phyloP scores from a whole-genome alignment of 1,139 yeast species.

The Candida albicans region DNA sequence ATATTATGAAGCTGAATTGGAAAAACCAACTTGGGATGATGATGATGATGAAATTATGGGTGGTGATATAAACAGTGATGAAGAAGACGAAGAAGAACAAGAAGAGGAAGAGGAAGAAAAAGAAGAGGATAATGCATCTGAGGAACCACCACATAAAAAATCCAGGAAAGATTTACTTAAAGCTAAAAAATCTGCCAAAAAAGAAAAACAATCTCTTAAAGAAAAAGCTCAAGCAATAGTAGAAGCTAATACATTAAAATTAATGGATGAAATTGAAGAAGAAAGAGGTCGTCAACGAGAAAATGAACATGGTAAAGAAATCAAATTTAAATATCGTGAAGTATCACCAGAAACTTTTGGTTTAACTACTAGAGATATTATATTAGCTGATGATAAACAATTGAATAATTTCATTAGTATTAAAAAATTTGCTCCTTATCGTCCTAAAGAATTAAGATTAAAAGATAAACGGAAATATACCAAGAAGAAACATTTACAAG shows the following conservation, averaged over 20 bases:
- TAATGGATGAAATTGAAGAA: conserved; percentile 66
- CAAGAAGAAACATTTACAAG: conserved; percentile 77
- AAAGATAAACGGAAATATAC: conserved; percentile 85
- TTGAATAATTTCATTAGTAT: conserved; percentile 82
- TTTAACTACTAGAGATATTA: conserved; percentile 78
- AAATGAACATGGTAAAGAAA: conserved; percentile 28
- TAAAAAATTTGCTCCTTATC: conserved; percentile 91
- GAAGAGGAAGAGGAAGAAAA: conserved; percentile 26
- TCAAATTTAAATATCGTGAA: conserved; percentile 81
- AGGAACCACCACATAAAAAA: conserved; percentile 34
- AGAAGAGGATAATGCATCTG: conserved; percentile 25
- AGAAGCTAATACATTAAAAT: conserved; percentile 36
- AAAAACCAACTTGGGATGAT: conserved; percentile 43
- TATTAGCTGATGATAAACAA: conserved; percentile 84
- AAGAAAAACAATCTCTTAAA: conserved; percentile 59
- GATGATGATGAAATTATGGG: conserved; percentile 10
- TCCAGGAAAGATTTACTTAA: conserved; percentile 51
- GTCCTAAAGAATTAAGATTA: conserved; percentile 68
- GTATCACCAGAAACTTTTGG: conserved; percentile 96
- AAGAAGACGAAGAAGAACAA: conserved; percentile 36
- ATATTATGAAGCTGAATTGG: conserved; percentile 59
- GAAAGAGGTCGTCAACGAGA: conserved; percentile 54
- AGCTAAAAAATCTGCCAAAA: conserved; percentile 61
- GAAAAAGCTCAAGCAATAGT: conserved; percentile 75
- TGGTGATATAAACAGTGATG: conserved; percentile 22